Base-by-base conservation (phyloP, 176 grass and related monocot species). In the Hsuehochloa calcarea region DNA sequence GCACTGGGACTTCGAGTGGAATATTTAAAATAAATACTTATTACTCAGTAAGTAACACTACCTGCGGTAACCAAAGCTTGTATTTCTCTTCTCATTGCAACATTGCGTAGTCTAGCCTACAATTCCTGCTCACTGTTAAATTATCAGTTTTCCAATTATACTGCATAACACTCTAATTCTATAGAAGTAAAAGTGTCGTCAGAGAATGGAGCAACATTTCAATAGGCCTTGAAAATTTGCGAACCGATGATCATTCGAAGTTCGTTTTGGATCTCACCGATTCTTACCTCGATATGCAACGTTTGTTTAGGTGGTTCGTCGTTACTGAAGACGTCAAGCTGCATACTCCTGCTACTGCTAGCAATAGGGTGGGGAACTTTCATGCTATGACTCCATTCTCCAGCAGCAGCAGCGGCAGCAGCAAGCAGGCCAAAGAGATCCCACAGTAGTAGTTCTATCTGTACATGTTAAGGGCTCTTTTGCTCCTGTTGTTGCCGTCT, bases 1-100 rank as follows among this genome's bases (percentile, higher is more conserved):
- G 22, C 93, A 95, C 68, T 95, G 93, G 93, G 88, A 92, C 82
- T 95, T 92, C 59, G 62, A 95, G 41, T 95, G 93, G 90, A 95
- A 92, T 78, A 85, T 95, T 83, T 66, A 74, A 50, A 89, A 95
- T 17, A 81, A 59, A 3, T 95, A 87, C 79, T 83, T 95, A 20
- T 67, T 92, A 26, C 65, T 95, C 62, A 82, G 93, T 95, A 85
- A 68, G 85, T 88, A 66, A 51, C 39, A 15, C 49, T 75, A 22
- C 0, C 47, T 38, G 1, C 41, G 5, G 10, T 65, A 22, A 31
- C 25, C 10, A 22, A 52, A 69, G n/a, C 20, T 25, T 69, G 20
- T 45, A 64, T 67, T 74, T 73, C 20, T 52, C 27, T 8, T 40
- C 6, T 14, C 8, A 10, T 45, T 11, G 43, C 43, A 45, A 41